Percentiles rank a stretch among this genome's conserved stretches.
phyloP scores from a whole-genome alignment of 495 filamentous ascomycete genomes.

The Aspergillus saccharolyticus region DNA sequence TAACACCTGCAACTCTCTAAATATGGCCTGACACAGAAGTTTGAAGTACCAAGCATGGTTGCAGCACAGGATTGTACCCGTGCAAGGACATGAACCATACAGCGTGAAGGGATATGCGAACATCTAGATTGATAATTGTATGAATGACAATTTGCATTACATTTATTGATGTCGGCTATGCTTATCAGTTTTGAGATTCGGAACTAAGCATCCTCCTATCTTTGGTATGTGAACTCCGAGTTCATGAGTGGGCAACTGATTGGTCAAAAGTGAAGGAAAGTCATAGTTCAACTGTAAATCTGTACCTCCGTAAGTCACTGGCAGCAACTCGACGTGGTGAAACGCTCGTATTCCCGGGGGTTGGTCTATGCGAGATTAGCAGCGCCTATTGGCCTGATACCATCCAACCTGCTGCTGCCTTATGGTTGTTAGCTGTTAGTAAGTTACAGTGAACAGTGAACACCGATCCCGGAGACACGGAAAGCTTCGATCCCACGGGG shows the following conservation, averaged over 20 bases:
- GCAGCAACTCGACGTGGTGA: neutral
- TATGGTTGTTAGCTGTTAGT: no score
- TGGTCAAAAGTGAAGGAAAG: neutral
- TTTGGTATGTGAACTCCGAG: neutral
- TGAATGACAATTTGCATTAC: conserved; percentile 33
- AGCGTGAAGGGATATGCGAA: neutral
- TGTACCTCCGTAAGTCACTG: no score
- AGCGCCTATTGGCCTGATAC: conserved; percentile 15
- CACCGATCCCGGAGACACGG: neutral
- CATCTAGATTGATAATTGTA: conserved; percentile 20
- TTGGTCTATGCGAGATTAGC: neutral
- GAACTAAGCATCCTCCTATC: conserved; percentile 1
- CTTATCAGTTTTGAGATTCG: conserved; percentile 24
- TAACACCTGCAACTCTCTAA: no score
- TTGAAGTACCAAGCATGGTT: no score
- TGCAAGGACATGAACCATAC: neutral
- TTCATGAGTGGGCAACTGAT: no score
- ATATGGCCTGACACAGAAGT: no score
- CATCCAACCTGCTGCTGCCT: no score
- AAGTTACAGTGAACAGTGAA: no score
- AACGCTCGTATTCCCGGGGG: conserved; percentile 13
- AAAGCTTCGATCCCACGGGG: neutral
- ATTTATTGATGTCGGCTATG: conserved; percentile 17
- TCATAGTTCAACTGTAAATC: no score
- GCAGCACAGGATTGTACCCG: neutral